Evolutionary conservation across 306 rosid species (phyloP).

Genomic region (Medicago truncatula): DNA sequence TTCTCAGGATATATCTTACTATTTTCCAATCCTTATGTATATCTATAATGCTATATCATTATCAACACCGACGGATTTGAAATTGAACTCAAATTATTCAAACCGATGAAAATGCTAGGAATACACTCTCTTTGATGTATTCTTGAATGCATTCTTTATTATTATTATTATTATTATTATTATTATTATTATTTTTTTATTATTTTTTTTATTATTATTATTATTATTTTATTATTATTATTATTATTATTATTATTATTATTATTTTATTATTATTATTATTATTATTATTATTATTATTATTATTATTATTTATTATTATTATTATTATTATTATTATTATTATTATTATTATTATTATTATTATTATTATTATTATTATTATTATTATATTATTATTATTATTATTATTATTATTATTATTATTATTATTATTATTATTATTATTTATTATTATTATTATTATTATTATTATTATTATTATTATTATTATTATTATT

Average conservation of each 20-base stretch:
- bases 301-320: too few species aligned
- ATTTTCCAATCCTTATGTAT: constrained; percentile 14
- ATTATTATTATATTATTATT: neutral
- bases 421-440: neutral
- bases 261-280: too few species aligned
- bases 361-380: too few species aligned
- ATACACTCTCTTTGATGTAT: neutral
- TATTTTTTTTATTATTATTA: too few species aligned
- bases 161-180: too few species aligned
- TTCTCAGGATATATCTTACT: constrained; percentile 20
- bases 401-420: neutral
- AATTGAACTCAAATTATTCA: constrained; percentile 21
- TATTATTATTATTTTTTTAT: too few species aligned
- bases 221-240: too few species aligned
- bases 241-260: too few species aligned
- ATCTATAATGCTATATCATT: constrained; percentile 31
- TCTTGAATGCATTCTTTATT: constrained; percentile 13
- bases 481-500: neutral
- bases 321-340: too few species aligned
- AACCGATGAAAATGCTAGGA: neutral
- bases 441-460: too few species aligned
- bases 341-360: too few species aligned
- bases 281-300: too few species aligned
- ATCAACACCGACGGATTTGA: constrained; percentile 2
- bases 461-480: neutral